Evolutionary conservation across 1,284 basidiomycete genomes (phyloP).

Genomic region (Boletus subluridellus): DNA sequence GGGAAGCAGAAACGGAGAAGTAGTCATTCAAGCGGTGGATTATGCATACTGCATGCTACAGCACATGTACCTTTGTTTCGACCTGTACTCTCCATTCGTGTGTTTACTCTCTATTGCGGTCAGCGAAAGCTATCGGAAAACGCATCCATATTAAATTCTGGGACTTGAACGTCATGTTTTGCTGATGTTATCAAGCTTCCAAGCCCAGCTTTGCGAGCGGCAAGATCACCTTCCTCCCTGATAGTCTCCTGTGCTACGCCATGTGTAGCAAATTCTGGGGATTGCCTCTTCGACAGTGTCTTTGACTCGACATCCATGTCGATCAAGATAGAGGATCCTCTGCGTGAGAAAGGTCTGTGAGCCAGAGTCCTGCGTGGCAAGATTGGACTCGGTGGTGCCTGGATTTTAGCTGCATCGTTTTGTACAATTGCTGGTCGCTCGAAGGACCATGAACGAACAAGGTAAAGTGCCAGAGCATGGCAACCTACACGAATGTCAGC

Average conservation of each 20-base stretch:
- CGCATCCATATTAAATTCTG: constrained; percentile 82
- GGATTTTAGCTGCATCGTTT: not conserved
- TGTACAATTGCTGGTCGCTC: constrained; percentile 57
- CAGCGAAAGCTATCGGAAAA: constrained; percentile 34
- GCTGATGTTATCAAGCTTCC: constrained; percentile 84
- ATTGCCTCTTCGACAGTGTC: constrained; percentile 55
- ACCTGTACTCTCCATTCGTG: constrained; percentile 7
- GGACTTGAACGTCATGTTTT: constrained; percentile 80
- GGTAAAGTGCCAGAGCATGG: constrained; percentile 80
- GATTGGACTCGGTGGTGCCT: constrained; percentile 40
- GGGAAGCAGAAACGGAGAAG: constrained; percentile 65
- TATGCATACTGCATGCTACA: constrained; percentile 10
- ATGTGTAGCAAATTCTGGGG: constrained; percentile 38
- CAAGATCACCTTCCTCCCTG: constrained; percentile 53
- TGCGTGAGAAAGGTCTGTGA: constrained; percentile 50
- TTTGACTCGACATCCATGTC: constrained; percentile 79
- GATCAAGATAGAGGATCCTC: constrained; percentile 73
- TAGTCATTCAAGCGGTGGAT: constrained; percentile 33
- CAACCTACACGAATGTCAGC: constrained; percentile 61
- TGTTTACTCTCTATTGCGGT: constrained; percentile 3
- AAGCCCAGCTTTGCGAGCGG: constrained; percentile 68
- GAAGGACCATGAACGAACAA: constrained; percentile 89
- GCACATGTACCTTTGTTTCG: constrained; percentile 13
- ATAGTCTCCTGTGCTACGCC: constrained; percentile 32
- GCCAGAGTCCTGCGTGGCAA: constrained; percentile 49